phyloP scores from a whole-genome alignment of 257 asterid genomes.

The Cruciata laevipes region DNA sequence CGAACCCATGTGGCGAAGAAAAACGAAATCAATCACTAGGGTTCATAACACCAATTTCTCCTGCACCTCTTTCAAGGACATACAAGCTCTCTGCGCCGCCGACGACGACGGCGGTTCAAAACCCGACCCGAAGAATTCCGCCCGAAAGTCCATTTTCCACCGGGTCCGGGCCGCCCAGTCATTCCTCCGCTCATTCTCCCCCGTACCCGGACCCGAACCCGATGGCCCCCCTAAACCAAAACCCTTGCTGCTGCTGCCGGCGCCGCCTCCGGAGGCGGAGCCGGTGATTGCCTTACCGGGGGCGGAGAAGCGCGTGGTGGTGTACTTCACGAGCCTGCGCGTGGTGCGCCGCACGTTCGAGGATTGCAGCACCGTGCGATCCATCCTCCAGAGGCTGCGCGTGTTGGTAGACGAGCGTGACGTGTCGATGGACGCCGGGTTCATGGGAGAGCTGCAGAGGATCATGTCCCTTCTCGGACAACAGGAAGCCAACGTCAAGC shows the following conservation, averaged over 20 bases:
- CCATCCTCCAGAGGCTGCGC: slow-evolving; percentile 63
- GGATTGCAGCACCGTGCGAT: slow-evolving; percentile 63
- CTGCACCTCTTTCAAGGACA: slow-evolving; percentile 79
- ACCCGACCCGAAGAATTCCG: slow-evolving; percentile 18
- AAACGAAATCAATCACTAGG: slow-evolving; percentile 53
- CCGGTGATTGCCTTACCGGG: slow-evolving; percentile 40
- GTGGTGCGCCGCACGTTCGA: slow-evolving; percentile 80
- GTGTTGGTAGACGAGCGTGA: slow-evolving; percentile 85
- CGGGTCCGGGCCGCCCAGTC: slow-evolving; percentile 58
- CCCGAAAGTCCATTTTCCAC: slow-evolving; percentile 41
- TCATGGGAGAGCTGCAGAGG: slow-evolving; percentile 65
- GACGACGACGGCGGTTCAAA: slow-evolving; percentile 27
- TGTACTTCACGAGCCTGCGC: slow-evolving; percentile 78
- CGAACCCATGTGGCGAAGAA: slow-evolving; percentile 71
- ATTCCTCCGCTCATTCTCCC: slow-evolving; percentile 43
- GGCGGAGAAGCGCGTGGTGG: slow-evolving; percentile 58
- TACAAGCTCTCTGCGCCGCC: slow-evolving; percentile 51
- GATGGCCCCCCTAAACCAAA: slow-evolving; percentile 2
- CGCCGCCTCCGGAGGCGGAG: slow-evolving; percentile 18
- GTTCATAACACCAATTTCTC: slow-evolving; percentile 43
- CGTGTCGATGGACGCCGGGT: slow-evolving; percentile 69
- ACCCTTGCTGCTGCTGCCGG: neutral
- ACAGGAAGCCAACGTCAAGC: slow-evolving; percentile 23
- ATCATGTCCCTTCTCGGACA: slow-evolving; percentile 31
- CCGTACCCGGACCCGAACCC: slow-evolving; percentile 18